Percentiles rank a stretch among this genome's conserved stretches.
Conservation (phyloP, 495 filamentous ascomycete genomes). For the Hypoxylon fuscum region DNA sequence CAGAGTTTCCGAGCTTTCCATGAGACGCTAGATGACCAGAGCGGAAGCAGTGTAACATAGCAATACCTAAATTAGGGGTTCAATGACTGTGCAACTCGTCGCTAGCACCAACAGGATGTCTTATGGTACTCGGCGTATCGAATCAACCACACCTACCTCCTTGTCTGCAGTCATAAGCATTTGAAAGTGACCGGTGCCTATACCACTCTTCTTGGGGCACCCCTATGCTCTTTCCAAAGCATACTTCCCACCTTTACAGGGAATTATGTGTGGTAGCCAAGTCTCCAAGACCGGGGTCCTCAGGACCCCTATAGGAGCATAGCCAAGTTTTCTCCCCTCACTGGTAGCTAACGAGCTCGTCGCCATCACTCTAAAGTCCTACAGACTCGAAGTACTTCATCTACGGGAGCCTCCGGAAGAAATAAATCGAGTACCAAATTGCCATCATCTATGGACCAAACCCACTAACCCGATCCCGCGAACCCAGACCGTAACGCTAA, state of each 20-base stretch:
- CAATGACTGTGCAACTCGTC: slow-evolving; percentile 8
- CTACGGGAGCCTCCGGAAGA: not conserved
- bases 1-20: slow-evolving; percentile 3
- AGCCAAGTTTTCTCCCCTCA: slow-evolving; percentile 2
- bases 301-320: slow-evolving; percentile 4
- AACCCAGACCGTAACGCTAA: not conserved
- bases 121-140: slow-evolving; percentile 6
- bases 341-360: not conserved
- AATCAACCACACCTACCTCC: slow-evolving; percentile 20
- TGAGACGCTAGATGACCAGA: not conserved
- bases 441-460: slow-evolving; percentile 3
- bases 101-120: slow-evolving; percentile 10
- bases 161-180: slow-evolving; percentile 16
- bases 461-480: not conserved
- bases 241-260: not conserved
- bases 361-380: not conserved
- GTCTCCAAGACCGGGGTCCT: not conserved
- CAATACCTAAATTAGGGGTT: slow-evolving; percentile 5
- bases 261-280: slow-evolving; percentile 1
- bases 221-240: slow-evolving; percentile 7
- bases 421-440: slow-evolving; percentile 13
- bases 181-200: slow-evolving; percentile 1
- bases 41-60: slow-evolving; percentile 7
- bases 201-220: slow-evolving; percentile 1
- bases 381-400: not conserved